Evolutionary conservation across 148 eudicot genomes (phyloP), one percentile per base, ranked within the genome.

Genomic region (Camellia sinensis): DNA sequence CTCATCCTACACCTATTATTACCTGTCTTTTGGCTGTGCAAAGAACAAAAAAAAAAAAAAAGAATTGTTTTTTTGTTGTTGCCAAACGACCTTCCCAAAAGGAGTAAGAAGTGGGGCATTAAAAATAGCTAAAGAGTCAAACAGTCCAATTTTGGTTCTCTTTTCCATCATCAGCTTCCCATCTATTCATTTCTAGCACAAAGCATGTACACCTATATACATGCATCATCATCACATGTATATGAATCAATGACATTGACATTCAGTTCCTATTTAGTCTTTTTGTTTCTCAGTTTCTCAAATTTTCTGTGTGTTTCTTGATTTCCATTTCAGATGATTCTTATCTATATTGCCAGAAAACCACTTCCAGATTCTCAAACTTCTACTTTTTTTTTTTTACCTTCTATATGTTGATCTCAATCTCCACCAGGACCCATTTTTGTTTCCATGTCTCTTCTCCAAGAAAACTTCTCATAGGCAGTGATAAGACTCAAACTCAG

Each of bases 41-140:
- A 29, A 29, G 37, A 29, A 1, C 37, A 29, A 29, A 29, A 29
- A 29, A 0, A 29, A 29, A 29, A 29, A 29, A 29, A 29, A 29
- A 29, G 37, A 29, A 29, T 1, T 29, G 37, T 29, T 29, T 29
- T 29, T 37, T 11, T 5, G 40, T 43, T 29, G 4, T 29, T 29
- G 70, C 40, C 50, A 43, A 15, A 46, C 71, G 21, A 67, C 71
- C 50, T 43, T 43, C 71, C 71, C 71, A 67, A 67, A 43, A 29
- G 71, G 48, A 43, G 71, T 43, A 67, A 67, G 71, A 43, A 40
- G 43, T 14, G 21, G 7, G 7, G 70, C 13, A 48, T 43, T 48
- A 17, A 43, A 46, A 67, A 67, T 13, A 67, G 19, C 40, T 6
- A 10, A 5, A 67, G n/a, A 67, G 50, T 41, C 14, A 37, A 67